A percentile compares a stretch with the other conserved stretches of the same genome.
These are phyloP conservation scores for Diplodia mutila DNA, from an alignment of 2,329 filamentous ascomycete species.

Conservation along the genomic window DNA sequence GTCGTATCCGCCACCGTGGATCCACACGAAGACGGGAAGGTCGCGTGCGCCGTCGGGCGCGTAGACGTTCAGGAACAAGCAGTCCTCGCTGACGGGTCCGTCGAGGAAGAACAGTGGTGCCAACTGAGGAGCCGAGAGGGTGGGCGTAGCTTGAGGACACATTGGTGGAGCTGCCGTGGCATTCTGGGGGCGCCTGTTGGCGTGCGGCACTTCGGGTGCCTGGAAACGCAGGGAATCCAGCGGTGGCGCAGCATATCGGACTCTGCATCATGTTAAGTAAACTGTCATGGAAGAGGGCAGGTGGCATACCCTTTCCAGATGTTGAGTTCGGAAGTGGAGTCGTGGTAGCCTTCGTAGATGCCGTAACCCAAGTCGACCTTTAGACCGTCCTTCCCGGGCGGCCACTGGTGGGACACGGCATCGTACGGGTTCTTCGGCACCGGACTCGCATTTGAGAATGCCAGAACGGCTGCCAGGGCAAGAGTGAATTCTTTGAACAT, in stretches of 20 bases:
- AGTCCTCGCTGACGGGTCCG: slow-evolving; percentile 53
- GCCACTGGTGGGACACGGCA: not conserved
- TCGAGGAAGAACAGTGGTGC: not conserved
- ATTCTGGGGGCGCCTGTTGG: not conserved
- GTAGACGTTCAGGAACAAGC: slow-evolving; percentile 64
- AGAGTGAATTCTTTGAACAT: not conserved
- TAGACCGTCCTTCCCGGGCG: not conserved
- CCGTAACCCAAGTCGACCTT: slow-evolving; percentile 33
- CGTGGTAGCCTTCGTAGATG: slow-evolving; percentile 31
- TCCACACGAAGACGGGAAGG: slow-evolving; percentile 62
- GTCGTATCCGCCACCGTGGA: slow-evolving; percentile 66
- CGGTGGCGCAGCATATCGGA: not conserved
- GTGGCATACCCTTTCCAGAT: slow-evolving; percentile 29
- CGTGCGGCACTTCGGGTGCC: not conserved
- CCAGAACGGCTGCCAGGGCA: not conserved
- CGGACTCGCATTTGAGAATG: not conserved
- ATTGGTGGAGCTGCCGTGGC: not conserved
- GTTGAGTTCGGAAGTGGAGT: slow-evolving; percentile 31
- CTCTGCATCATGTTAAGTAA: not conserved
- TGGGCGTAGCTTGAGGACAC: not conserved
- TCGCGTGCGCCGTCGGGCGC: slow-evolving; percentile 40
- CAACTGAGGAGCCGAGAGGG: not conserved
- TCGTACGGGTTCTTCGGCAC: not conserved
- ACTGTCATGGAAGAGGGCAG: fast-evolving
- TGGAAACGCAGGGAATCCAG: not conserved